phyloP scores from a whole-genome alignment of 148 eudicot genomes.

The Cornus controversa region DNA sequence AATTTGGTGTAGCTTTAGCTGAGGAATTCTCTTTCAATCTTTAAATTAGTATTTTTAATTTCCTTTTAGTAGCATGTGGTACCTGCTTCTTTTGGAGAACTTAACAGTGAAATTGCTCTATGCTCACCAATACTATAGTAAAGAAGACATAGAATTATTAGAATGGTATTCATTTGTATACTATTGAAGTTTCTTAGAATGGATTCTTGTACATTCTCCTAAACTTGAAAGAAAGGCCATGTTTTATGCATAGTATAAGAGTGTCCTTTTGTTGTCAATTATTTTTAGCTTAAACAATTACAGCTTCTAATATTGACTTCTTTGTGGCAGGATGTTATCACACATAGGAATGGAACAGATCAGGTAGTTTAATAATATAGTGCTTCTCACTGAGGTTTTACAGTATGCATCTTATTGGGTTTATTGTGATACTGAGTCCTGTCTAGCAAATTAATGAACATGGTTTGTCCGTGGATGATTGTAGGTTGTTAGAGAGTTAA shows the following conservation, averaged over 20 bases:
- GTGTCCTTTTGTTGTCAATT: background rate
- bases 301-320: conserved; percentile 22
- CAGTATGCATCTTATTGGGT: background rate
- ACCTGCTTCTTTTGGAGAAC: background rate
- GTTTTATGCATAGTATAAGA: background rate
- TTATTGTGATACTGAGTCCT: background rate
- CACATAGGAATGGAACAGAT: conserved; percentile 45
- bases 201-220: background rate
- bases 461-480: conserved; percentile 1
- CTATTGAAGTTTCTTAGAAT: background rate
- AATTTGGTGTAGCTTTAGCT: background rate
- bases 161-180: background rate
- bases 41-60: background rate
- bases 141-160: background rate
- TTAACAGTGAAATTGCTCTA: background rate
- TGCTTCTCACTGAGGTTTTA: background rate
- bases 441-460: background rate
- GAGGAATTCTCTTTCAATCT: background rate
- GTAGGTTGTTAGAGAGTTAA: conserved; percentile 48
- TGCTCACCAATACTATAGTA: background rate
- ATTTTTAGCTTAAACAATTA: background rate
- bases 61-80: background rate
- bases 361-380: conserved; percentile 32
- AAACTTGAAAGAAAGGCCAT: background rate
- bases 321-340: conserved; percentile 58